phyloP scores from a whole-genome alignment of 2,329 filamentous ascomycete genomes.

The Nothophaeocryptopus gaeumannii region DNA sequence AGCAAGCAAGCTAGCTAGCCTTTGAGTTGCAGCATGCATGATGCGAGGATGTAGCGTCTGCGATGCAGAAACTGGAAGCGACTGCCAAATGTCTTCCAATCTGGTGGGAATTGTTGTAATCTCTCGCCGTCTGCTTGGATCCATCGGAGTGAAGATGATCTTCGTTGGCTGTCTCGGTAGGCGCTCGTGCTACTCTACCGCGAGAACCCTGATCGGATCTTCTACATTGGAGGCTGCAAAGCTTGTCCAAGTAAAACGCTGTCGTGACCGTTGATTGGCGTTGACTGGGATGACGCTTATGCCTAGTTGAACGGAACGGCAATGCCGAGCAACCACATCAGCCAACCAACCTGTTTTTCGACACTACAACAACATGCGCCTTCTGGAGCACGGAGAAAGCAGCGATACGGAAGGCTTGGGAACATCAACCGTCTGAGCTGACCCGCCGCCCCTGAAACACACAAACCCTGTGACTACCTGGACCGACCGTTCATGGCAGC shows the following conservation, averaged over 20 bases:
- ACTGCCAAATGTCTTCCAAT: no score
- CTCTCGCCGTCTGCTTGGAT: no score
- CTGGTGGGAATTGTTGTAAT: no score
- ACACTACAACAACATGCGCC: constrained; percentile 9
- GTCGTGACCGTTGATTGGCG: constrained; percentile 11
- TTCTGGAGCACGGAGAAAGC: constrained; percentile 6
- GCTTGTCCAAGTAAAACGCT: constrained; percentile 7
- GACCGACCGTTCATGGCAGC: constrained; percentile 18
- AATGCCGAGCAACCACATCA: constrained; percentile 8
- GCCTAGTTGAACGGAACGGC: constrained; percentile 8
- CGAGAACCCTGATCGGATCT: constrained; percentile 9
- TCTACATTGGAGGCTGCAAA: constrained; percentile 18
- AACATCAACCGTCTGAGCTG: constrained; percentile 18
- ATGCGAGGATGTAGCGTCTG: constrained; percentile 1
- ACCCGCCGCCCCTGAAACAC: constrained; percentile 22
- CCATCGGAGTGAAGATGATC: not conserved
- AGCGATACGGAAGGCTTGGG: constrained; percentile 19
- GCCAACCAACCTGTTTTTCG: constrained; percentile 17
- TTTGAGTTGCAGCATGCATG: constrained; percentile 10
- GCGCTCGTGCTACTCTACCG: constrained; percentile 21
- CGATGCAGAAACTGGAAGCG: constrained; percentile 6
- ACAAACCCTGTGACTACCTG: constrained; percentile 13
- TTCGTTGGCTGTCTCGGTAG: constrained; percentile 13
- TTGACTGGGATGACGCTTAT: constrained; percentile 9
- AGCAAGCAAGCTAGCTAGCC: not conserved